phyloP scores from a whole-genome alignment of 306 rosid species.

The Quercus wislizeni region DNA sequence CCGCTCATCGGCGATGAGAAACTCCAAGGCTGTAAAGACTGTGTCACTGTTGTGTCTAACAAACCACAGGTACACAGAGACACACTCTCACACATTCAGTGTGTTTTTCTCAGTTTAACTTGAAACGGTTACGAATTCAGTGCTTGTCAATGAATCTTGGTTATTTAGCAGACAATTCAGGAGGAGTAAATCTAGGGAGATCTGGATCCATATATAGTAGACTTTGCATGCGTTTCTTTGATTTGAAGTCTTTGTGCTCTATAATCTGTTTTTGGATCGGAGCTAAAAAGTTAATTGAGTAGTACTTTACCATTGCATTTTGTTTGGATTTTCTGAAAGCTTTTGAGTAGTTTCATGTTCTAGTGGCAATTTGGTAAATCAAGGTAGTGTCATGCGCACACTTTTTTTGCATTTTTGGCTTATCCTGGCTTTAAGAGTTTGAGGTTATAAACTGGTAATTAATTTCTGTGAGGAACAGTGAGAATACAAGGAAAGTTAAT shows the following conservation, averaged over 20 bases:
- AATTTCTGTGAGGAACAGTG: not conserved
- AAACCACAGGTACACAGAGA: slow-evolving; percentile 86
- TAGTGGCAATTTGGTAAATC: slow-evolving; percentile 21
- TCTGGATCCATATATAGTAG: slow-evolving; percentile 40
- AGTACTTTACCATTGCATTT: slow-evolving; percentile 13
- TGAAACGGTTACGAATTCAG: not conserved
- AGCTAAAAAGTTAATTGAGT: not conserved
- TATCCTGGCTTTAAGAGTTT: not conserved
- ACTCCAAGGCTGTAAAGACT: slow-evolving; percentile 95
- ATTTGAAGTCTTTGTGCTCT: not conserved
- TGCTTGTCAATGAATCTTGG: not conserved
- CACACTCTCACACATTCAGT: slow-evolving; percentile 2
- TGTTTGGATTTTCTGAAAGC: slow-evolving; percentile 19
- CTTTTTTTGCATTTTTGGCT: too few relatives aligned
- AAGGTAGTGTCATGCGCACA: not conserved
- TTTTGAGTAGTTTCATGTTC: slow-evolving; percentile 7
- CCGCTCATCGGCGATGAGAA: slow-evolving; percentile 93
- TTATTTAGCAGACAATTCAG: slow-evolving; percentile 2
- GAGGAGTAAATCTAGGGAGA: slow-evolving; percentile 32
- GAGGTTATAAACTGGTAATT: not conserved
- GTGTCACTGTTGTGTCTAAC: slow-evolving; percentile 79
- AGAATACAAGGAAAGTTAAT: not conserved
- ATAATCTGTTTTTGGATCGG: slow-evolving; percentile 30
- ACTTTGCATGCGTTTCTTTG: not conserved
- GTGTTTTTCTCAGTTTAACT: not conserved